Percentiles rank a stretch among this genome's conserved stretches.
Conservation (phyloP, 2,329 filamentous ascomycete genomes). For the Fusarium tuaranense region DNA sequence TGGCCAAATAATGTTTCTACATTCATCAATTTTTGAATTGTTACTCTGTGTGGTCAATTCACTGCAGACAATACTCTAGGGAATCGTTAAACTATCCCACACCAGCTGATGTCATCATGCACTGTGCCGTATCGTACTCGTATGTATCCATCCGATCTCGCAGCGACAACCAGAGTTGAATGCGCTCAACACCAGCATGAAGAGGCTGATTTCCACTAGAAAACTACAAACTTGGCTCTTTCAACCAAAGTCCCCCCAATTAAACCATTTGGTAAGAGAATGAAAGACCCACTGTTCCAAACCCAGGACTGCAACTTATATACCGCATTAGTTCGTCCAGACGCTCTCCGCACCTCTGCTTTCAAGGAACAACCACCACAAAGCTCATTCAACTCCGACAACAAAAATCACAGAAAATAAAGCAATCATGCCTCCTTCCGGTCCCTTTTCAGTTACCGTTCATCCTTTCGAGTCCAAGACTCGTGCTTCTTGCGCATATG, state of each 20-base stretch:
- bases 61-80: not conserved
- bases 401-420: not conserved
- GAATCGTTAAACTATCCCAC: not conserved
- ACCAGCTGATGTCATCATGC: slow-evolving; percentile 20
- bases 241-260: not conserved
- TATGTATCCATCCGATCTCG: slow-evolving; percentile 9
- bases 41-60: not conserved
- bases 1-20: not conserved
- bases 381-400: not conserved
- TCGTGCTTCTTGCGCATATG: slow-evolving; percentile 59
- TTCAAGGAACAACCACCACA: slow-evolving; percentile 1
- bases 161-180: not conserved
- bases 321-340: slow-evolving; percentile 11
- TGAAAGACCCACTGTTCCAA: not conserved
- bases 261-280: slow-evolving; percentile 1
- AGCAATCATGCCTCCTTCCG: slow-evolving; percentile 41
- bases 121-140: slow-evolving; percentile 13
- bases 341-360: not conserved
- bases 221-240: not conserved
- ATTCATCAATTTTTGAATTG: not conserved
- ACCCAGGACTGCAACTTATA: slow-evolving; percentile 14
- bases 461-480: slow-evolving; percentile 59
- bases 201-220: not conserved
- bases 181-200: not conserved
- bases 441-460: slow-evolving; percentile 57